Conservation (phyloP, 306 rosid genomes). For the Medicago arabica region DNA sequence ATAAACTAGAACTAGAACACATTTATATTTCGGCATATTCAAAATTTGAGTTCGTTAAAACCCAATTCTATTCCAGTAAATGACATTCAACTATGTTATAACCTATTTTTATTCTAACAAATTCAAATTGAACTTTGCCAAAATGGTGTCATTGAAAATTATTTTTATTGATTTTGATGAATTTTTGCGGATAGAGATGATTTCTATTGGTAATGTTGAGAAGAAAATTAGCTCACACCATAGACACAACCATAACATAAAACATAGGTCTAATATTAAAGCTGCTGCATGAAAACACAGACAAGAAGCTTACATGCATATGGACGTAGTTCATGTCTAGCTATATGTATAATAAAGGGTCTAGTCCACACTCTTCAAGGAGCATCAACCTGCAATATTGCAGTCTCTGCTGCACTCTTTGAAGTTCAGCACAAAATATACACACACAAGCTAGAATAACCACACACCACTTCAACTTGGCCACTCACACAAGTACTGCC, state of each 20-base stretch:
- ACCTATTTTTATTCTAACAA: too few species aligned
- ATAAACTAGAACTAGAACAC: too few species aligned
- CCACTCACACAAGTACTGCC: slow-evolving; percentile 8
- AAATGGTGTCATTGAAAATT: too few species aligned
- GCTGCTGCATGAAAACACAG: slow-evolving; percentile 35
- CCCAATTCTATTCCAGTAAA: too few species aligned
- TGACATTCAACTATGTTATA: too few species aligned
- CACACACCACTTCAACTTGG: slow-evolving; percentile 38
- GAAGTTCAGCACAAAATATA: slow-evolving; percentile 32
- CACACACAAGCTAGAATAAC: slow-evolving; percentile 32
- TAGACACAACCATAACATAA: slow-evolving; percentile 28
- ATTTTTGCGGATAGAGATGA: too few species aligned
- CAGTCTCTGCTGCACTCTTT: slow-evolving; percentile 9
- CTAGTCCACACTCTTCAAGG: slow-evolving; percentile 26
- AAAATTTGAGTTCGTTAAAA: too few species aligned
- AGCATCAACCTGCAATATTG: slow-evolving; percentile 26
- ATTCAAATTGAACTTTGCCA: too few species aligned
- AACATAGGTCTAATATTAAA: slow-evolving; percentile 37
- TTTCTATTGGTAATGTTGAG: background rate
- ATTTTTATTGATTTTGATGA: too few species aligned
- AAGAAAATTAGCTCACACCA: background rate
- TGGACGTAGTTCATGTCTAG: slow-evolving; percentile 35
- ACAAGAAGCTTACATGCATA: slow-evolving; percentile 36
- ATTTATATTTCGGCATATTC: too few species aligned
- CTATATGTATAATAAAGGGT: slow-evolving; percentile 18